Conservation (phyloP, 108 stramenopile species). For the Chaetoceros muelleri region DNA sequence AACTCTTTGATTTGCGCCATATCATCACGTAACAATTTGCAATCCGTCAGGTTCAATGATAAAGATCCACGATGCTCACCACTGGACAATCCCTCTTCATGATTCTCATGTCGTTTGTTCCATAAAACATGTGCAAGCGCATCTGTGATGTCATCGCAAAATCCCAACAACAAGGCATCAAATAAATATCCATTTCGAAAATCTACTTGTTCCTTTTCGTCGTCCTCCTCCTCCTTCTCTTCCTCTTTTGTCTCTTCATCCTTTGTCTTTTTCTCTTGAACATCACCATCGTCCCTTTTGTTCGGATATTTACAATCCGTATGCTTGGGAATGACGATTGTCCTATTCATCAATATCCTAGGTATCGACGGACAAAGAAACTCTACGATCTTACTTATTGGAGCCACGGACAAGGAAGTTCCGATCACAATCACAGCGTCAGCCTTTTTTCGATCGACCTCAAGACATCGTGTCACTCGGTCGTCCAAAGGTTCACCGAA, state of each 20-base stretch:
- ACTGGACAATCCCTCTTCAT: not conserved
- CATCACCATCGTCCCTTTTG: no score
- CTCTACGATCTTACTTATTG: constrained; percentile 70
- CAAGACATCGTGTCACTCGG: constrained; percentile 37
- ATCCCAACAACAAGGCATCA: constrained; percentile 72
- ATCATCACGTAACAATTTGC: not conserved
- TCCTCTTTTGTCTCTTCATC: not conserved
- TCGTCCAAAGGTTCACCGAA: constrained; percentile 70
- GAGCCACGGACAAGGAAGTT: constrained; percentile 78
- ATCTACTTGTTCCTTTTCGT: constrained; percentile 16
- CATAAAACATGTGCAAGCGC: constrained; percentile 23
- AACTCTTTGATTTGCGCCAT: not conserved
- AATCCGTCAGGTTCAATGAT: not conserved
- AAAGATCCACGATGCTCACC: not conserved
- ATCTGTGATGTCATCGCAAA: constrained; percentile 72
- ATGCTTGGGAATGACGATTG: constrained; percentile 42
- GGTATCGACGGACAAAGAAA: constrained; percentile 52
- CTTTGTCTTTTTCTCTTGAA: constrained; percentile 5
- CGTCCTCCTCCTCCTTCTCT: constrained; percentile 10
- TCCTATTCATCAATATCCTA: constrained; percentile 76
- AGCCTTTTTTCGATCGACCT: constrained; percentile 56
- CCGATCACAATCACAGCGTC: constrained; percentile 86
- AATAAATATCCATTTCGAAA: constrained; percentile 46
- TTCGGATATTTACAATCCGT: not conserved
- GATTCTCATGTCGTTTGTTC: constrained; percentile 5